Percentiles rank a stretch among this genome's conserved stretches.
phyloP scores from a whole-genome alignment of 1,284 basidiomycete genomes.

The Porodaedalea pini region DNA sequence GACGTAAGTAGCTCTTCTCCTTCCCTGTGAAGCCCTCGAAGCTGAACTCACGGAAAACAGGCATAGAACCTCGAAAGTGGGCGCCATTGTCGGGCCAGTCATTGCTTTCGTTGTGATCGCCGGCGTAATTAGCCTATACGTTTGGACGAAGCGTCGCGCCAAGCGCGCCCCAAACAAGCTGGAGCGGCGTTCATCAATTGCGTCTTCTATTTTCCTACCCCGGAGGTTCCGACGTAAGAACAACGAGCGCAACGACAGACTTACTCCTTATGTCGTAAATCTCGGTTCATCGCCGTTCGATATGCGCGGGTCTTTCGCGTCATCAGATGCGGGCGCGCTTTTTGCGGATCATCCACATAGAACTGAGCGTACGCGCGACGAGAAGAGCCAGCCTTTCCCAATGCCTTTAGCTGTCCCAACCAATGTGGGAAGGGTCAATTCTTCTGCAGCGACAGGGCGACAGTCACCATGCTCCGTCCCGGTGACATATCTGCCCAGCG shows the following conservation, averaged over 20 bases:
- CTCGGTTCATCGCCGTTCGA: not conserved
- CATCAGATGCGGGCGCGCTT: not conserved
- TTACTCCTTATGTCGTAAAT: slow-evolving; percentile 8
- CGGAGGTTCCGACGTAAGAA: slow-evolving; percentile 3
- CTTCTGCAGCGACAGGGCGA: not conserved
- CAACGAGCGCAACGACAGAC: not conserved
- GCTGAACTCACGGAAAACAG: not conserved
- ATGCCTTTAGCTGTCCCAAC: not conserved
- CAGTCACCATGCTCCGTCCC: not conserved
- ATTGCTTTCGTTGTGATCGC: not conserved
- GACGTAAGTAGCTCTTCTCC: not conserved
- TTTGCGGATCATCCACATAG: not conserved
- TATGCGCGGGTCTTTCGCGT: not conserved
- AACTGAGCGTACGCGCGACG: not conserved
- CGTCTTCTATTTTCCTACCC: slow-evolving; percentile 13
- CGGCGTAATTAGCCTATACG: slow-evolving; percentile 7
- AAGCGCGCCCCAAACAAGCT: not conserved
- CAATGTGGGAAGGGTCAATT: not conserved
- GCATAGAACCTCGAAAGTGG: not conserved
- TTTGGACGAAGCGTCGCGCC: slow-evolving; percentile 6
- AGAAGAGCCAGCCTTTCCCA: slow-evolving; percentile 1
- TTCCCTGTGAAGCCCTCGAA: not conserved
- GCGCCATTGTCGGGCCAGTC: slow-evolving; percentile 16
- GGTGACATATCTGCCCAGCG: not conserved
- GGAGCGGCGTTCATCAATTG: not conserved